Percentiles rank a stretch among this genome's conserved stretches.
Evolutionary conservation across 805 yeast species (phyloP).

Genomic region (Lipomyces chichibuensis): DNA sequence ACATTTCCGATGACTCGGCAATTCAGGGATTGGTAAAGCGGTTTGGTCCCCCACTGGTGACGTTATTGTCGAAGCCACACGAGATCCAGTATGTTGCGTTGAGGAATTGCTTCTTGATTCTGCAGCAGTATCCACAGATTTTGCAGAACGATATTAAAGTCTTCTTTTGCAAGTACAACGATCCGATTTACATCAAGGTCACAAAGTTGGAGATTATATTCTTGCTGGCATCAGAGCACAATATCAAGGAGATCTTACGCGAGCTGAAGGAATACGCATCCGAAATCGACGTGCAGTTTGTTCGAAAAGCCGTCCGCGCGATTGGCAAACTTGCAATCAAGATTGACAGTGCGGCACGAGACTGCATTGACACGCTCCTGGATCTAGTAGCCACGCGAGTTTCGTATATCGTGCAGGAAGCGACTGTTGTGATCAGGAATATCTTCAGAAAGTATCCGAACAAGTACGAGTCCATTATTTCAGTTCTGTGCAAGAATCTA

Average conservation of each 20-base stretch:
- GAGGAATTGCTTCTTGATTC: slow-evolving; percentile 74
- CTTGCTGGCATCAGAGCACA: slow-evolving; percentile 67
- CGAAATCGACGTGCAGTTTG: slow-evolving; percentile 83
- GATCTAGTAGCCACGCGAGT: slow-evolving; percentile 66
- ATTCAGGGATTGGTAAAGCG: slow-evolving; percentile 59
- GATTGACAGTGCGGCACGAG: slow-evolving; percentile 60
- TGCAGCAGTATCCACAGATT: slow-evolving; percentile 66
- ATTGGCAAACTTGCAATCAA: slow-evolving; percentile 88
- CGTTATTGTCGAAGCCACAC: slow-evolving; percentile 67
- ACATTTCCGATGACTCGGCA: slow-evolving; percentile 59
- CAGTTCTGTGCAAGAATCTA: slow-evolving; percentile 49
- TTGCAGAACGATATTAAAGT: slow-evolving; percentile 67
- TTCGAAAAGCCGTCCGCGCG: slow-evolving; percentile 83
- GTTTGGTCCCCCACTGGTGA: slow-evolving; percentile 68
- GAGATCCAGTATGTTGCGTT: slow-evolving; percentile 83
- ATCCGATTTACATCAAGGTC: slow-evolving; percentile 85
- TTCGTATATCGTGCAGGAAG: slow-evolving; percentile 78
- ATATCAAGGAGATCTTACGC: slow-evolving; percentile 62
- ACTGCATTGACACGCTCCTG: slow-evolving; percentile 64
- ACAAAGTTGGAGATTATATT: slow-evolving; percentile 87
- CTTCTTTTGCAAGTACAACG: slow-evolving; percentile 82
- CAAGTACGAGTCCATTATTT: slow-evolving; percentile 52
- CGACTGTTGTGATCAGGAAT: slow-evolving; percentile 72
- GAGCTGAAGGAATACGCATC: slow-evolving; percentile 87
- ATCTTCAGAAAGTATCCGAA: slow-evolving; percentile 76